Evolutionary conservation across 352 stramenopile genomes (phyloP).

Genomic region (Phytopythium kandeliae): DNA sequence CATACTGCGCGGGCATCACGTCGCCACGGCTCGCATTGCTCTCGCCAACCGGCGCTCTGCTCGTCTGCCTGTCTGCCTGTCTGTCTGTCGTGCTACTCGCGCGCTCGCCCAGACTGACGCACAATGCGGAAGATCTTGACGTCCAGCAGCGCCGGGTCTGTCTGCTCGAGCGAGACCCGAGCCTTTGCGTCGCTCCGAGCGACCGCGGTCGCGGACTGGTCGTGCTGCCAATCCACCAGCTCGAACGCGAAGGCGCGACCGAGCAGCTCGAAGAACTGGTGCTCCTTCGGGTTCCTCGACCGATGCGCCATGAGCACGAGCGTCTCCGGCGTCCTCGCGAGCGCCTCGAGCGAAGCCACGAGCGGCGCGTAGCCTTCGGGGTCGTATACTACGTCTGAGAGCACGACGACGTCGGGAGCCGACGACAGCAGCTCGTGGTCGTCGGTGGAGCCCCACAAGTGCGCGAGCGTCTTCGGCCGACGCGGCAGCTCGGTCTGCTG

Average conservation of each 20-base stretch:
- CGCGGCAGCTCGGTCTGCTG: conserved; percentile 2
- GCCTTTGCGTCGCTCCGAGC: conserved; percentile 12
- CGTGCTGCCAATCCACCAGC: conserved; percentile 37
- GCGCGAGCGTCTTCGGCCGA: conserved; percentile 20
- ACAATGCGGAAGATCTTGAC: conserved; percentile 67
- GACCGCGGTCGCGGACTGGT: conserved; percentile 6
- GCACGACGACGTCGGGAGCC: conserved; percentile 55
- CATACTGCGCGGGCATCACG: no score
- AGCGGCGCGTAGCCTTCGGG: conserved; percentile 64
- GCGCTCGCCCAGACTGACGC: conserved; percentile 3
- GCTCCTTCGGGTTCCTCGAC: conserved; percentile 74
- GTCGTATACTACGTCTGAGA: conserved; percentile 83
- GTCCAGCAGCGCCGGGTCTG: conserved; percentile 39
- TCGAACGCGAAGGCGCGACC: conserved; percentile 34
- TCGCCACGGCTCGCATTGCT: no score
- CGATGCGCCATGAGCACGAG: conserved; percentile 71
- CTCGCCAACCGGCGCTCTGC: no score
- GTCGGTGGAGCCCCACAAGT: conserved; percentile 53
- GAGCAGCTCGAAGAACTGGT: conserved; percentile 74
- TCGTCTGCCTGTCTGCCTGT: no score
- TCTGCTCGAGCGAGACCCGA: background rate
- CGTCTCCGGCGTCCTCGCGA: conserved; percentile 29
- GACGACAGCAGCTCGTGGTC: conserved; percentile 20
- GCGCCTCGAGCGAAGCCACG: conserved; percentile 41
- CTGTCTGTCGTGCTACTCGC: background rate